A percentile compares a stretch with the other conserved stretches of the same genome.
Evolutionary conservation across 2,329 filamentous ascomycete genomes (phyloP).

Genomic region (Bimuria novae-zelandiae): DNA sequence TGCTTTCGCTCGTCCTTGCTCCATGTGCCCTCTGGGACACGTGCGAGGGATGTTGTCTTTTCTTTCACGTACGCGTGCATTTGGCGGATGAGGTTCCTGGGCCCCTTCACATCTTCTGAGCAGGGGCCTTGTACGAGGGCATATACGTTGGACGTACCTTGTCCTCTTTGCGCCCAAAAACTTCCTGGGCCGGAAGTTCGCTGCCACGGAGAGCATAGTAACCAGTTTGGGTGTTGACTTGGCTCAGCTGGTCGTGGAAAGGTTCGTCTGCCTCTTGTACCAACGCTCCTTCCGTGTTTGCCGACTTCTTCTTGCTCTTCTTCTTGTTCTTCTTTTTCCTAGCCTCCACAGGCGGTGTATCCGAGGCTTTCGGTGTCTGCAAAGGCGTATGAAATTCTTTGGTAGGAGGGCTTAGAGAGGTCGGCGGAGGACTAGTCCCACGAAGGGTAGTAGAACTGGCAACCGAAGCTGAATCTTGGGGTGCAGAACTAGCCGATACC

Average conservation of each 20-base stretch:
- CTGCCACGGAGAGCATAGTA: slow-evolving; percentile 1
- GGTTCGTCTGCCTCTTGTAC: slow-evolving; percentile 1
- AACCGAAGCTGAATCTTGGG: slow-evolving; percentile 7
- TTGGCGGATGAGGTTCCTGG: slow-evolving; percentile 6
- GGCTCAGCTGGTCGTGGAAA: slow-evolving; percentile 10
- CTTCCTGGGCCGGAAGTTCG: not conserved
- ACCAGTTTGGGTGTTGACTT: slow-evolving; percentile 6
- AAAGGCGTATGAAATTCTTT: slow-evolving; percentile 18
- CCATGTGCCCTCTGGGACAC: slow-evolving; percentile 1
- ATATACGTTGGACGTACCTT: slow-evolving; percentile 2
- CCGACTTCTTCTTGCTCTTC: slow-evolving; percentile 48
- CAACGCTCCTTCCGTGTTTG: not conserved
- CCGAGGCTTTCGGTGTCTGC: slow-evolving; percentile 12
- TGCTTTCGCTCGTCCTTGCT: not conserved
- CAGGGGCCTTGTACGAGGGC: not conserved
- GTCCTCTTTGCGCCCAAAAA: slow-evolving; percentile 1
- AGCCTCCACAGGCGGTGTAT: not conserved
- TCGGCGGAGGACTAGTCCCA: slow-evolving; percentile 2
- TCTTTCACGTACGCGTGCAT: slow-evolving; percentile 11
- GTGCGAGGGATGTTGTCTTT: slow-evolving; percentile 3
- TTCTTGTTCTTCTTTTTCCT: slow-evolving; percentile 35
- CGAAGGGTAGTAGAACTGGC: slow-evolving; percentile 13
- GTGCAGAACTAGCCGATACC: not conserved
- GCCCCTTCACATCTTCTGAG: not conserved
- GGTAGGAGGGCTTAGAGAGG: slow-evolving; percentile 14